Evolutionary conservation across 306 rosid species (phyloP), one percentile per base, ranked within the genome.

Genomic region (Echinosophora koreensis): DNA sequence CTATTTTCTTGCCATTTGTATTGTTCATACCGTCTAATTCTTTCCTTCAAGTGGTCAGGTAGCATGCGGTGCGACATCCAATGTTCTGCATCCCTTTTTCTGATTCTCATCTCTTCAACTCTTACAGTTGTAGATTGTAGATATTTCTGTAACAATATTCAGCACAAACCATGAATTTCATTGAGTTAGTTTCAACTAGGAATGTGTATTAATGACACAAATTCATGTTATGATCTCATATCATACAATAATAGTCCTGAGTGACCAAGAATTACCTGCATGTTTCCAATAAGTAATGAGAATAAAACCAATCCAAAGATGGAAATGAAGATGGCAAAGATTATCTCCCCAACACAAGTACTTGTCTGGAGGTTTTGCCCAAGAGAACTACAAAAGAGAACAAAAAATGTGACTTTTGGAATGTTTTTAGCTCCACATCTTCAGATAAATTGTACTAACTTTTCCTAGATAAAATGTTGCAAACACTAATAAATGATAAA

Each of bases 41-140:
- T 90, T 50, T 89, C 76, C 84, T 78, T 95, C 70, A 95, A 68
- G 13, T 37, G 12, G 44, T 77, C 88, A 0, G 98, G 97, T 58
- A 95, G 92, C 97, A 92, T 87, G 3, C 99, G 89, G 73, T 91
- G 97, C 44, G 94, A 51, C 99, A 95, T 95, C 99, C 99, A 95
- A 71, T 84, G 92, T 78, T 95, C 98, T 3, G 91, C 91, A 57
- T 95, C 99, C 35, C 87, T 58, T 77, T 89, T 88, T 81, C 83
- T 89, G 63, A 88, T 49, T 82, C 96, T 84, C 99, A 92, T 92
- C 81, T 95, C 96, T 84, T 95, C 97, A 42, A 92, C 73, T 86
- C 97, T 95, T 28, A 86, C 88, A 9, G 97, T 86, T 28, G 93
- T 86, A 44, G 97, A 95, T 78, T 92, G 97, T 66, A 95, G 80